These are phyloP conservation scores for Penicillium canariense DNA, from an alignment of 495 filamentous ascomycete species.

Conservation along the genomic window DNA sequence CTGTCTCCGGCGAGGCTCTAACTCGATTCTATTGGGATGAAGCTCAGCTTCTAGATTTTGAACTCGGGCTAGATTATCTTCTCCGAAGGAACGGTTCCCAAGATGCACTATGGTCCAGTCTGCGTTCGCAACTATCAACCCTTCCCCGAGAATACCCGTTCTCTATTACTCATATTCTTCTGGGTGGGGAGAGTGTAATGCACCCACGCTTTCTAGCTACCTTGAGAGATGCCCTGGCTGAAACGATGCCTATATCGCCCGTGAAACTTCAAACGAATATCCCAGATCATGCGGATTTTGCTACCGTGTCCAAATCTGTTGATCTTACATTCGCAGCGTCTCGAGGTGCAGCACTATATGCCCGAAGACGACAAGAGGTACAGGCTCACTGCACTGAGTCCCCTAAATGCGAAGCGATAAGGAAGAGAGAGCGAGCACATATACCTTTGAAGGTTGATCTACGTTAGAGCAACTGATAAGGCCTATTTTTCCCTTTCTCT, in stretches of 20 bases:
- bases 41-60: slow-evolving; percentile 4
- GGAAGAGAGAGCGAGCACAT: slow-evolving; percentile 1
- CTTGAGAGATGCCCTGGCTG: slow-evolving; percentile 11
- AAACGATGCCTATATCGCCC: not conserved
- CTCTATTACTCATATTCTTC: slow-evolving; percentile 8
- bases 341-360: slow-evolving; percentile 15
- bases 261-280: slow-evolving; percentile 3
- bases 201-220: slow-evolving; percentile 8
- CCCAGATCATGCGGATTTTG: not conserved
- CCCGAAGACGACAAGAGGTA: slow-evolving; percentile 18
- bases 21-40: not conserved
- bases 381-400: slow-evolving; percentile 11
- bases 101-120: slow-evolving; percentile 5
- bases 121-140: slow-evolving; percentile 12
- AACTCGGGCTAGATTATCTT: slow-evolving; percentile 14
- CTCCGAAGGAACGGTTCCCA: slow-evolving; percentile 7
- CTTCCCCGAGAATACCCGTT: slow-evolving; percentile 5
- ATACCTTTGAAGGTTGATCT: not conserved
- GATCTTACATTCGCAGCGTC: slow-evolving; percentile 17
- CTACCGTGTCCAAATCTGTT: not conserved
- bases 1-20: slow-evolving; percentile 3
- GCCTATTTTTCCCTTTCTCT: too few species aligned
- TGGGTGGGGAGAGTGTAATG: slow-evolving; percentile 15
- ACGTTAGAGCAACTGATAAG: too few species aligned
- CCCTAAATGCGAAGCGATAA: slow-evolving; percentile 1